phyloP scores from a whole-genome alignment of 306 rosid species.

The Cicer yamashitae region DNA sequence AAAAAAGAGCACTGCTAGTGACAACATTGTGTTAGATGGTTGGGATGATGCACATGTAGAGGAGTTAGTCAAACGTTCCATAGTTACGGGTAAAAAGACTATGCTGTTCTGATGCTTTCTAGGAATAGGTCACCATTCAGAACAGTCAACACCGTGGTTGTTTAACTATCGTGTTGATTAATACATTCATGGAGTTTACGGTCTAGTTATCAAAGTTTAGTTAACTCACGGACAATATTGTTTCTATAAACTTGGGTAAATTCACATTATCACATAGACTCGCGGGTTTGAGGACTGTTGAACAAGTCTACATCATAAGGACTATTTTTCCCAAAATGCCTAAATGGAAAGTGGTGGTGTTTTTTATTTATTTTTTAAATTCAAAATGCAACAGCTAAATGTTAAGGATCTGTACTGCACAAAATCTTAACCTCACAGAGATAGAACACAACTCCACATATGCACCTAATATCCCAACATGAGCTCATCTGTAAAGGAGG shows the following conservation, averaged over 20 bases:
- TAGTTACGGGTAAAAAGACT: background rate
- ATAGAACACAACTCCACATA: background rate
- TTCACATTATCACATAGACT: background rate
- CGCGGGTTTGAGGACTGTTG: background rate
- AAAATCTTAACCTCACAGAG: background rate
- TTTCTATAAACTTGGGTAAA: background rate
- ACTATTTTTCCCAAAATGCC: background rate
- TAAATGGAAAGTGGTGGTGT: background rate
- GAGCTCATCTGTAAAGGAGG: background rate
- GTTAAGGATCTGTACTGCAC: background rate
- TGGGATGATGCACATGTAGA: constrained; percentile 9
- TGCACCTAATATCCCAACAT: background rate
- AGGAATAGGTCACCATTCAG: background rate
- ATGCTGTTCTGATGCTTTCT: background rate
- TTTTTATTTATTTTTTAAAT: background rate
- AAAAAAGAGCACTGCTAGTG: background rate
- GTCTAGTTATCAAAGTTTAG: background rate
- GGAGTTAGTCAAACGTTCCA: constrained; percentile 1
- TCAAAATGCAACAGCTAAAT: background rate
- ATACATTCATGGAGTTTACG: background rate
- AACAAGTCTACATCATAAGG: background rate
- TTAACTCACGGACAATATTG: background rate
- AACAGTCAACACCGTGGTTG: background rate
- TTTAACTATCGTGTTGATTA: background rate
- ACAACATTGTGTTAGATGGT: background rate